A percentile compares a stretch with the other conserved stretches of the same genome.
These are phyloP conservation scores for Penicillium griseofulvum DNA, from an alignment of 2,329 filamentous ascomycete genomes.

Conservation along the genomic window DNA sequence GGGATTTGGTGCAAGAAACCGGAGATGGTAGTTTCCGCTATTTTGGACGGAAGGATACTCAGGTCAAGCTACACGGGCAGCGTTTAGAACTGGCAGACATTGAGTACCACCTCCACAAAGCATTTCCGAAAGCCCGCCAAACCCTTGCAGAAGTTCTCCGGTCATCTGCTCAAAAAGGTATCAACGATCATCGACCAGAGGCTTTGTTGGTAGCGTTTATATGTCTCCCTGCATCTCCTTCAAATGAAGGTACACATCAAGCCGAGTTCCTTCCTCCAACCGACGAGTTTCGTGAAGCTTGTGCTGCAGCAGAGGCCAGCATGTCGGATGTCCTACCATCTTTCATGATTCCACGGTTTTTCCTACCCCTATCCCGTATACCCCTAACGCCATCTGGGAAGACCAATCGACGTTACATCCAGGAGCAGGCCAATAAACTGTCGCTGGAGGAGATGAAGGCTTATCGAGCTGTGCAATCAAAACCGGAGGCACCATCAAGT, in stretches of 20 bases:
- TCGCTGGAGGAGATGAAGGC: neutral
- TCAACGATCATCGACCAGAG: neutral
- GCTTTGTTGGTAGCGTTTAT: neutral
- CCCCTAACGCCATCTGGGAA: constrained; percentile 41
- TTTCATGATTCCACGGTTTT: constrained; percentile 27
- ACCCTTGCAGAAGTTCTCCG: neutral
- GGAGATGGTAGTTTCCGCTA: neutral
- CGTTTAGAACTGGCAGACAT: neutral
- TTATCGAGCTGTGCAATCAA: neutral
- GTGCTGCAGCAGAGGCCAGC: neutral
- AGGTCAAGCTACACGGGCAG: neutral
- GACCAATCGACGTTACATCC: constrained; percentile 26
- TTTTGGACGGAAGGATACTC: neutral
- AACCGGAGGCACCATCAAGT: constrained; percentile 1
- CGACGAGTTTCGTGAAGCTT: neutral
- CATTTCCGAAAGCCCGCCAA: neutral
- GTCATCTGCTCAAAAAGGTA: neutral
- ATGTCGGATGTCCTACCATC: neutral
- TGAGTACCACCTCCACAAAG: neutral
- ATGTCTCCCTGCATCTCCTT: neutral
- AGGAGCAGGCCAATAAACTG: neutral
- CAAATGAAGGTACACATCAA: too few relatives aligned
- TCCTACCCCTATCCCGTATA: constrained; percentile 34
- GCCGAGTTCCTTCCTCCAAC: neutral
- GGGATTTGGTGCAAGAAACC: neutral